Conservation (phyloP, 306 rosid species). For the Lathyrus sativus region DNA sequence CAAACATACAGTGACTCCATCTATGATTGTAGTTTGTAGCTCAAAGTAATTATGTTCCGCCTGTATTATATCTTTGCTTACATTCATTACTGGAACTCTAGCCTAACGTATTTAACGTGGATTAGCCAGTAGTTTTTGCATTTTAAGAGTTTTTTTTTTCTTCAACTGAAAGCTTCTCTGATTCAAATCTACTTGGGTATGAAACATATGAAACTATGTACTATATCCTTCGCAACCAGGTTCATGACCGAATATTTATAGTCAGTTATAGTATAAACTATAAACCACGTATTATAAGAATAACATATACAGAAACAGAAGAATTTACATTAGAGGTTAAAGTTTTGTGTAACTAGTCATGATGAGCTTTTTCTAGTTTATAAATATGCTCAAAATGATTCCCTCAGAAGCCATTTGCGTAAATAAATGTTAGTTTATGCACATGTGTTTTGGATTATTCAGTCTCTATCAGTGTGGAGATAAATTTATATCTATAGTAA, state of each 20-base stretch:
- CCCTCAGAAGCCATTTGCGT: slow-evolving; percentile 86
- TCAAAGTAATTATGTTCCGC: not conserved
- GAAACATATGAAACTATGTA: slow-evolving; percentile 93
- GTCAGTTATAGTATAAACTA: slow-evolving; percentile 11
- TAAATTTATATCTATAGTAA: too few species aligned
- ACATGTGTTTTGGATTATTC: too few species aligned
- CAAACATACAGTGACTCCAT: slow-evolving; percentile 65
- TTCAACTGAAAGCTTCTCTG: slow-evolving; percentile 81
- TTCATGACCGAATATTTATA: slow-evolving; percentile 38
- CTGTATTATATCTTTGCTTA: not conserved
- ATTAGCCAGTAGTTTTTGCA: slow-evolving; percentile 75
- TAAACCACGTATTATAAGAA: slow-evolving; percentile 53
- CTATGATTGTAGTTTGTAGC: slow-evolving; percentile 46
- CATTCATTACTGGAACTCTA: slow-evolving; percentile 49
- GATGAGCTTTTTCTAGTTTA: slow-evolving; percentile 83
- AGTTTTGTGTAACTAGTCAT: slow-evolving; percentile 85
- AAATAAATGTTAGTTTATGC: slow-evolving; percentile 76
- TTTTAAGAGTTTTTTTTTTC: slow-evolving; percentile 67
- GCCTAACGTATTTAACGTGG: slow-evolving; percentile 62
- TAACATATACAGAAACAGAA: slow-evolving; percentile 88
- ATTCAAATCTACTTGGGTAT: slow-evolving; percentile 82
- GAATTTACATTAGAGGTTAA: slow-evolving; percentile 77
- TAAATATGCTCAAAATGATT: slow-evolving; percentile 94
- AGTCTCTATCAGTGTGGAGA: too few species aligned
- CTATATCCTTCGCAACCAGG: slow-evolving; percentile 82